Evolutionary conservation across 352 stramenopile genomes (phyloP), one percentile per base, ranked within the genome.

Genomic region (Phytophthora cryptogea): DNA sequence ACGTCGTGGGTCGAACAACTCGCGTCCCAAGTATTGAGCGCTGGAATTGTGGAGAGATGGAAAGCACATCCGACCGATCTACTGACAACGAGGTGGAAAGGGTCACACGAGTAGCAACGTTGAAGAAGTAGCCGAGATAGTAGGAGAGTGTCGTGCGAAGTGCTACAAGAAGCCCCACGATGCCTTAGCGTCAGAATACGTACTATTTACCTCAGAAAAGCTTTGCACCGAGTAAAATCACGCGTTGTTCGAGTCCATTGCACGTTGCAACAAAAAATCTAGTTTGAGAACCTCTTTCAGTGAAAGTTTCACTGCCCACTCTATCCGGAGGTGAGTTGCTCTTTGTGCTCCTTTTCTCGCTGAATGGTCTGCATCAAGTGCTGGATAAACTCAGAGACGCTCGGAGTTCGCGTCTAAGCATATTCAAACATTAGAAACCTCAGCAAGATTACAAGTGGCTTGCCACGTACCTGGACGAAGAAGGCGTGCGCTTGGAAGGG

Each of bases 401-500:
- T 67, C 20, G 62, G 30, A 45, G 46, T 54, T 41, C 48, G 57
- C 1, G 50, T 61, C 70, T 78, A 55, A 17, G 16, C 27, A 52
- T 13, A 16, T 16, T 31, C 43, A 27, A 50, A 10, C 31, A 46
- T 70, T 54, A 63, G 43, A 40, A n/a, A 27, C 8, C 17, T 44
- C 26, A 39, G 7, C n/a, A 40, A 59, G 14, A 40, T 2, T 48
- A 17, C n/a, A 35, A 65, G 5, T n/a, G 6, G 26, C 3, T 10
- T 8, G 26, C 17, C 2, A 30, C 8, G 26, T 68, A 90, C 79
- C 74, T 86, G 76, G 11, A 80, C 70, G 53, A 88, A 94, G 42
- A 85, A 80, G 2, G 85, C 76, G 48, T 92, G 75, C 0, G 86
- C 78, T 43, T 95, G 85, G 46, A 96, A 96, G 1, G 88, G 88